A percentile compares a stretch with the other conserved stretches of the same genome.
Evolutionary conservation across 2,329 filamentous ascomycete species (phyloP).

Genomic region (Aspergillus aculeatinus): DNA sequence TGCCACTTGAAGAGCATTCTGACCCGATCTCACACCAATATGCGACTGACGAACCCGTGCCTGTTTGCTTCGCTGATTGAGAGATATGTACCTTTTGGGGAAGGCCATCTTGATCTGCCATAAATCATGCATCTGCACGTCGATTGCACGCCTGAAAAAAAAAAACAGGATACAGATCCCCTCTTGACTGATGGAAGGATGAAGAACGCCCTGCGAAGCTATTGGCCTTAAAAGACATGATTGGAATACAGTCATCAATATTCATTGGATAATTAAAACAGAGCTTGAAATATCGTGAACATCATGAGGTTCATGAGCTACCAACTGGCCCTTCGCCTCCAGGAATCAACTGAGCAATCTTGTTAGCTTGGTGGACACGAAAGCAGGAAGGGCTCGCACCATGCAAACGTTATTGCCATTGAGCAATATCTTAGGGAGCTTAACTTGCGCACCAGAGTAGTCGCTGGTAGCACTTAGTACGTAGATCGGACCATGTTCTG

Average conservation of each 20-base stretch:
- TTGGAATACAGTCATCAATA: conserved; percentile 18
- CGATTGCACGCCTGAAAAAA: not conserved
- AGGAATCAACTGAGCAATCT: conserved; percentile 63
- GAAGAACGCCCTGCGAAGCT: not conserved
- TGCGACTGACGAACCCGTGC: not conserved
- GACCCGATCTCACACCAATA: too few species aligned
- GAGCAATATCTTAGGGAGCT: conserved; percentile 88
- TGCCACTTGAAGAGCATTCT: too few species aligned
- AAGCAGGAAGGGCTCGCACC: conserved; percentile 54
- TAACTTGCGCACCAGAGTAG: conserved; percentile 82
- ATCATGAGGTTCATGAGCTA: conserved; percentile 26
- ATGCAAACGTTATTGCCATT: conserved; percentile 99
- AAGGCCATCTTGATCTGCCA: not conserved
- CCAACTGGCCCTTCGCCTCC: conserved; percentile 68
- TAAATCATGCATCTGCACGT: not conserved
- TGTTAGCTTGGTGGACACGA: not conserved
- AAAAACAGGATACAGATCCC: not conserved
- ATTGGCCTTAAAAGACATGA: conserved; percentile 15
- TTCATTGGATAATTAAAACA: conserved; percentile 18
- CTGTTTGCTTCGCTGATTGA: not conserved
- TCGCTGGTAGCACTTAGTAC: conserved; percentile 60
- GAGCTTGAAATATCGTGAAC: conserved; percentile 13
- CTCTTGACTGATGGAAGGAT: not conserved
- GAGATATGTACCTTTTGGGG: not conserved
- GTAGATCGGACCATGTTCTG: not conserved